Evolutionary conservation across 2,329 filamentous ascomycete species (phyloP), one percentile per base, ranked within the genome.

Genomic region (Pseudogymnoascus sp.): DNA sequence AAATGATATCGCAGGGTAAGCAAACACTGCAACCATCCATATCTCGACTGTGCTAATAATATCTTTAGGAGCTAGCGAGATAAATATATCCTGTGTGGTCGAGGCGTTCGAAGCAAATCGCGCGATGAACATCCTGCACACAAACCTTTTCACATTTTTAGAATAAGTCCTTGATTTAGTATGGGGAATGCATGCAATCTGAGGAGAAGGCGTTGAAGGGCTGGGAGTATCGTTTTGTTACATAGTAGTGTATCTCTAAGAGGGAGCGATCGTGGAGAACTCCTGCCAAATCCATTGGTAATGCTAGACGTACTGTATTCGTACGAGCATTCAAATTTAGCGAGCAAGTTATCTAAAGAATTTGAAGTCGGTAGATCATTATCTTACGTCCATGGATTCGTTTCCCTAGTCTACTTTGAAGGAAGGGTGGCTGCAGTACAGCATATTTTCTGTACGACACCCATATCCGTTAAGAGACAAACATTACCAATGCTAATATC

Each of bases 1-100:
- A 99, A 79, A 99, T 99, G 95, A 99, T 99, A 70, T 96, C 92
- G 23, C 95, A 99, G 79, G 95, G 95, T 93, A 81, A 72, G 81
- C 70, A 36, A 19, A 3, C 21, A 16, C 14, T 23, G 21, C 13
- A 65, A 61, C 41, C 14, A 16, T 13, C 7, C 7, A 5, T 19
- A 57, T 34, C 10, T 10, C 10, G 39, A 57, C 16, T 21, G 19
- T 51, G 61, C 61, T 45, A 61, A 61, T 63, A 2, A 62, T 57
- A 62, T 69, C 23, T 66, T 41, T 69, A 96, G 92, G 93, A 72
- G 95, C 95, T 25, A 97, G 93, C 75, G 95, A 99, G 80, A 99
- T 99, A 78, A 99, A 98, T 76, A 99, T 99, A 66, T 96, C 92
- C 10, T 99, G 95, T 74, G 95, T 99, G 54, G 96, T 99, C 74